Base-by-base conservation (phyloP, 202 grass and related monocot species). In the Miscanthus sacchariflorus region DNA sequence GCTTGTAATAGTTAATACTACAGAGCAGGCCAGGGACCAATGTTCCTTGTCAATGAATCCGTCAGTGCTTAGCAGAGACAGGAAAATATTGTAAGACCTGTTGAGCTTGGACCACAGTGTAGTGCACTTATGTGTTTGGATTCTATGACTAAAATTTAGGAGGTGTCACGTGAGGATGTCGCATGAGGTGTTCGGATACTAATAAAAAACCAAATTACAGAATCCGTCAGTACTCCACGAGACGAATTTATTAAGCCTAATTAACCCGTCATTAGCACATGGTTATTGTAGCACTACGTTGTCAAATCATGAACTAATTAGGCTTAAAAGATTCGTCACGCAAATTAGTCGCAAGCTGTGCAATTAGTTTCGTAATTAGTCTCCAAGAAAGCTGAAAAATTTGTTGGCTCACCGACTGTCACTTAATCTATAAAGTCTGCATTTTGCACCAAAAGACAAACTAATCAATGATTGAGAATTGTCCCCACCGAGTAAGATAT, bases 401-500 rank as follows among this genome's bases (percentile, higher is more conserved):
- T 74, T 83, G 74, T 74, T 61, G 38, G 87, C 56, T 59, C 83
- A 79, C 21, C 64, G 68, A 45, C 46, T 65, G 44, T 35, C 48
- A 74, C 67, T 82, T 78, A 79, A 79, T 82, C 78, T 89, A 79
- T 63, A 82, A 86, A 74, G 54, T 61, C 46, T 61, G 45, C 85
- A 84, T 67, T 76, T 85, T 49, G 25, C 46, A 80, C 50, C 64
- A 75, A 74, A 25, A 35, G 75, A 76, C 18, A 28, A 75, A 87
- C 19, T 69, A 54, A 83, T 87, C 87, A 87, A 87, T 92, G 75
- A 81, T 77, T 71, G 75, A 81, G 76, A 70, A 84, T 10, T 28
- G 69, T 86, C 87, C 75, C 87, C 83, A 84, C 69, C 3, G 24
- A n/a, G 28, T 84, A 83, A 87, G 39, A 70, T 92, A 87, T 80